phyloP scores from a whole-genome alignment of 202 grass and related monocot genomes.

The Zizania palustris region DNA sequence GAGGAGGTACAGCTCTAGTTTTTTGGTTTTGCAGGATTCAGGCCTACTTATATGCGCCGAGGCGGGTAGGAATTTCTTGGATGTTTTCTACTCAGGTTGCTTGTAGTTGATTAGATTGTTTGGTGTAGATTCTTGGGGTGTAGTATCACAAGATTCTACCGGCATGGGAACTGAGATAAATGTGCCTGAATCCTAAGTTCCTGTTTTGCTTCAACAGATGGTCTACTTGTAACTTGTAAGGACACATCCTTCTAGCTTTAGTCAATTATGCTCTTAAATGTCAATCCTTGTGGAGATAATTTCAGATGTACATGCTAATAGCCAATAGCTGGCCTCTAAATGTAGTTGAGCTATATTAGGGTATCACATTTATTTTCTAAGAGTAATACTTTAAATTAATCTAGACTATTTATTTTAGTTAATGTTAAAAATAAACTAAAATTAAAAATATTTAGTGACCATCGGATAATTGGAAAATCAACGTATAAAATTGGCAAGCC shows the following conservation, averaged over 20 bases:
- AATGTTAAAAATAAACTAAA: no score
- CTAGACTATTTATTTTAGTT: no score
- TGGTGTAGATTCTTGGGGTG: conserved; percentile 5
- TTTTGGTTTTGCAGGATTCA: not conserved
- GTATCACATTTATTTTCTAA: no score
- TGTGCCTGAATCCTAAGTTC: not conserved
- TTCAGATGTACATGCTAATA: no score
- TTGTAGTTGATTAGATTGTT: not conserved
- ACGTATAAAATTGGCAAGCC: no score
- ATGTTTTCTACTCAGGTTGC: conserved; percentile 1
- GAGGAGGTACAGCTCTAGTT: no score
- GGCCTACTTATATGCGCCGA: not conserved
- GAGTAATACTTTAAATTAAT: no score
- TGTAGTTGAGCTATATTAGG: no score
- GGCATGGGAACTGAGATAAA: conserved; percentile 1
- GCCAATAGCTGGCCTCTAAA: not conserved
- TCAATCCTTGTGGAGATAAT: not conserved
- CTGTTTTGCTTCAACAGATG: not conserved
- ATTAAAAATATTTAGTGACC: no score
- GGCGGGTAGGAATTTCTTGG: not conserved
- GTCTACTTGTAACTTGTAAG: no score
- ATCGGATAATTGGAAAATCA: no score
- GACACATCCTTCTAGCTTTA: not conserved
- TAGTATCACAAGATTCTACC: conserved; percentile 10
- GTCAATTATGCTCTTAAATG: not conserved